Evolutionary conservation across 2,329 filamentous ascomycete species (phyloP).

Genomic region (Fusarium luffae): DNA sequence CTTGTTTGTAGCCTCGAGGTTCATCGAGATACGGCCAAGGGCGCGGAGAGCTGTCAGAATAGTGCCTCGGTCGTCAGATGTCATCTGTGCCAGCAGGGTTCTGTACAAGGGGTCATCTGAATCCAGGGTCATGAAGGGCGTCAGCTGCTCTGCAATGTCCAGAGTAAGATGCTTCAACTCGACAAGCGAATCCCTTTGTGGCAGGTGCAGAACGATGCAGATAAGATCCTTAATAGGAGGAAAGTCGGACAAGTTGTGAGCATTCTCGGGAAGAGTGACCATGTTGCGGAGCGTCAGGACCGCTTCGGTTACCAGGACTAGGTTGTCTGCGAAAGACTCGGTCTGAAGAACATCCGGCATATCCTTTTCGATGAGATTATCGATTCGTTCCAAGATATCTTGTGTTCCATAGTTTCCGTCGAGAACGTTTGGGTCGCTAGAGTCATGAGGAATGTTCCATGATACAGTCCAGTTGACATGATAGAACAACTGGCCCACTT

Average conservation of each 20-base stretch:
- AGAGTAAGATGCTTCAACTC: conserved; percentile 92
- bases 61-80: conserved; percentile 80
- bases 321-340: conserved; percentile 73
- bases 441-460: conserved; percentile 68
- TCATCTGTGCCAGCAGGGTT: conserved; percentile 73
- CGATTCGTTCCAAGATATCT: conserved; percentile 73
- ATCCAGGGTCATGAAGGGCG: conserved; percentile 79
- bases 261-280: conserved; percentile 93
- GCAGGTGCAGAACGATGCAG: conserved; percentile 83
- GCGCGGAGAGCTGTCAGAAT: conserved; percentile 84
- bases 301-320: conserved; percentile 86
- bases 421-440: conserved; percentile 60
- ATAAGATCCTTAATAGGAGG: conserved; percentile 82
- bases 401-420: conserved; percentile 63
- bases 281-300: conserved; percentile 92
- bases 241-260: conserved; percentile 80
- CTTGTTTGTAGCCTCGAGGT: conserved; percentile 80
- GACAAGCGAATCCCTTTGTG: conserved; percentile 74
- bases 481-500: conserved; percentile 83
- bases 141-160: conserved; percentile 91
- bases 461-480: conserved; percentile 83
- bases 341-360: conserved; percentile 78
- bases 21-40: conserved; percentile 88
- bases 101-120: conserved; percentile 82
- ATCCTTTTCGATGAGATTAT: conserved; percentile 67